Conservation (phyloP, 73 alveolate species). For the Uronychia binucleata region DNA sequence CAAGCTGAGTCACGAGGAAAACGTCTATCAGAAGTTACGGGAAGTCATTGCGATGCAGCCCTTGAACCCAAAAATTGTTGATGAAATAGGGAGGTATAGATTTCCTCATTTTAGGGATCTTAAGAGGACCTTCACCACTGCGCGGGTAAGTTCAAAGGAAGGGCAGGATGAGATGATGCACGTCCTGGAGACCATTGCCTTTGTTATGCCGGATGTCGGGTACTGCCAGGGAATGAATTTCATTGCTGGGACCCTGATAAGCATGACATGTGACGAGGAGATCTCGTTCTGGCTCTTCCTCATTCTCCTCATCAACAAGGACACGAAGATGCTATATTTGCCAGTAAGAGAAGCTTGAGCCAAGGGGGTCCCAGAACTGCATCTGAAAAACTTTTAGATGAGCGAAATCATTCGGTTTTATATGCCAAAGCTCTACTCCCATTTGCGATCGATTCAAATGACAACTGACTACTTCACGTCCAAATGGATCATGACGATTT, state of each 20-base stretch:
- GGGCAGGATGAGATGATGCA: conserved; percentile 62
- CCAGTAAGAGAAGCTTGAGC: no score
- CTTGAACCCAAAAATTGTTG: conserved; percentile 43
- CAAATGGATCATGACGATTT: conserved; percentile 85
- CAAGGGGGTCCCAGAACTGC: conserved; percentile 73
- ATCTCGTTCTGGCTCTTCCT: neutral
- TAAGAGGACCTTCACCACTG: conserved; percentile 74
- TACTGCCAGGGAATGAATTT: conserved; percentile 92
- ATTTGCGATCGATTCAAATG: conserved; percentile 67
- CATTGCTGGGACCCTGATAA: conserved; percentile 76
- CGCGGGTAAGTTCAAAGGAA: conserved; percentile 53
- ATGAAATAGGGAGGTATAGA: conserved; percentile 69
- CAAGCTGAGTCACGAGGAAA: conserved; percentile 9
- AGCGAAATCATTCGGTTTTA: conserved; percentile 63
- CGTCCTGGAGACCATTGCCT: conserved; percentile 67
- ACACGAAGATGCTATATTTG: conserved; percentile 37
- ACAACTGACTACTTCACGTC: conserved; percentile 81
- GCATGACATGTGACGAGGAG: conserved; percentile 1
- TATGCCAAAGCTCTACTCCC: conserved; percentile 64
- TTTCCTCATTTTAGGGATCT: conserved; percentile 52
- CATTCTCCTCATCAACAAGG: neutral
- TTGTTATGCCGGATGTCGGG: conserved; percentile 84
- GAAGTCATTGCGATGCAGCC: conserved; percentile 31
- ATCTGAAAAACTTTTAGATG: conserved; percentile 71
- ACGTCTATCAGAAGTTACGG: conserved; percentile 27